Percentiles rank a stretch among this genome's conserved stretches.
Conservation (phyloP, 805 yeast species). For the Sungouiella blattae region DNA sequence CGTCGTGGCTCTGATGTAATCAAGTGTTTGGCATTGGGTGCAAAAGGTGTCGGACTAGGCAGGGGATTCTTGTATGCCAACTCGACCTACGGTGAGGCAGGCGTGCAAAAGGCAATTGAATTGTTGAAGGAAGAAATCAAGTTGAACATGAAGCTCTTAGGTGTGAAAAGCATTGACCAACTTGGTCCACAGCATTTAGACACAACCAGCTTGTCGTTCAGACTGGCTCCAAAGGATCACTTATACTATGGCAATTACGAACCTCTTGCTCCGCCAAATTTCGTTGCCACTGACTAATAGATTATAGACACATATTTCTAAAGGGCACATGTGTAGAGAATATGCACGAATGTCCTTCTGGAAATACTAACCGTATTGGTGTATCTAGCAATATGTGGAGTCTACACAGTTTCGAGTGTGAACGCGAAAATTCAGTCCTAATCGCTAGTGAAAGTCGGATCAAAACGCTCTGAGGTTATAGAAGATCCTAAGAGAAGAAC, state of each 20-base stretch:
- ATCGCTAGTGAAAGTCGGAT: too few relatives aligned
- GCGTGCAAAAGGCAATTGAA: constrained; percentile 57
- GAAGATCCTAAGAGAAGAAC: too few relatives aligned
- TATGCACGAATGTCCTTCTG: too few relatives aligned
- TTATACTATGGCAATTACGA: constrained; percentile 12
- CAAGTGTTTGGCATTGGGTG: constrained; percentile 67
- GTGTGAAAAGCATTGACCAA: constrained; percentile 51
- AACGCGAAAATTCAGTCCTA: too few relatives aligned
- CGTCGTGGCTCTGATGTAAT: constrained; percentile 65
- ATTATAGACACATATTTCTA: too few relatives aligned
- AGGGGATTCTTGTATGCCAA: constrained; percentile 65
- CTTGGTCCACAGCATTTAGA: constrained; percentile 13
- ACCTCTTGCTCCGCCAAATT: constrained; percentile 11
- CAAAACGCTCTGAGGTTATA: too few relatives aligned
- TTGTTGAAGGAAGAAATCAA: constrained; percentile 66
- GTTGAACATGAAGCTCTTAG: constrained; percentile 77
- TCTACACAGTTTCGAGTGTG: too few relatives aligned
- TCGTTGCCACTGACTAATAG: too few relatives aligned
- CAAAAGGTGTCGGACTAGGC: constrained; percentile 68
- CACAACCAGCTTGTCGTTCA: constrained; percentile 7
- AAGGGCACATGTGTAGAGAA: too few relatives aligned
- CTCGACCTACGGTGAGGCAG: constrained; percentile 59
- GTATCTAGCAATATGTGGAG: too few relatives aligned
- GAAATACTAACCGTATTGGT: too few relatives aligned
- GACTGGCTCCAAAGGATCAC: constrained; percentile 8